Base-by-base conservation (phyloP, 225 moss, liverwort and hornwort species). In the Antitrichia curtipendula region DNA sequence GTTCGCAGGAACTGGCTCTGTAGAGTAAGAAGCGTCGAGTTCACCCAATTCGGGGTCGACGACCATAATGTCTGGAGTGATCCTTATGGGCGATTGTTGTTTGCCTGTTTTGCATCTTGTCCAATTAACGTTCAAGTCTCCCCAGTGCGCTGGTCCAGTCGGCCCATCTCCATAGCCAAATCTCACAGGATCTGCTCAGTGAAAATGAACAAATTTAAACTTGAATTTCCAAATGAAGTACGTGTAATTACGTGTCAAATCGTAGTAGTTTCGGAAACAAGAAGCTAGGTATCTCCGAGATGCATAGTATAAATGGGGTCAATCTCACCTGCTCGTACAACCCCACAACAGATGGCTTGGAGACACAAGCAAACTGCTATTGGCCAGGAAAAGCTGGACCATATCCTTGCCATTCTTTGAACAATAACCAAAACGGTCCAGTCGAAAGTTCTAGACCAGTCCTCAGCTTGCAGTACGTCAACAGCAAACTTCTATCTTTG, bases 111-210 rank as follows among this genome's bases (percentile, higher is more conserved):
- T 93, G 87, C 91, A 93, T 20, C 53, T 85, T 32, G 77, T 81
- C 93, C 93, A 93, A 21, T 78, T 87, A 3, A 60, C 38, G 63
- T 70, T 88, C 75, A 91, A 78, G n/a, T 92, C 89, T 21, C 89
- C 91, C 92, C 92, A 94, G 29, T 90, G 88, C 24, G 87, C 86
- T 38, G 94, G 94, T 28, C 93, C 92, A 25, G 63, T 41, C 23
- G 78, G 50, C 31, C 86, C 91, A 43, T 86, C 9, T 36, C 82
- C 71, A 12, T 92, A 94, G 57, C 87, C 80, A 57, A 89, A 93
- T 50, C 58, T 78, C 34, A 49, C 73, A 40, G 50, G 28, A 71
- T 57, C 88, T 88, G 88, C 43, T 45, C 40, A 70, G 25, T 45
- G 13, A 13, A 15, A 32, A 69, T 24, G 19, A n/a, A 31, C 23